Base-by-base conservation (phyloP, 1,284 basidiomycete genomes). In the Baeospora myosura region DNA sequence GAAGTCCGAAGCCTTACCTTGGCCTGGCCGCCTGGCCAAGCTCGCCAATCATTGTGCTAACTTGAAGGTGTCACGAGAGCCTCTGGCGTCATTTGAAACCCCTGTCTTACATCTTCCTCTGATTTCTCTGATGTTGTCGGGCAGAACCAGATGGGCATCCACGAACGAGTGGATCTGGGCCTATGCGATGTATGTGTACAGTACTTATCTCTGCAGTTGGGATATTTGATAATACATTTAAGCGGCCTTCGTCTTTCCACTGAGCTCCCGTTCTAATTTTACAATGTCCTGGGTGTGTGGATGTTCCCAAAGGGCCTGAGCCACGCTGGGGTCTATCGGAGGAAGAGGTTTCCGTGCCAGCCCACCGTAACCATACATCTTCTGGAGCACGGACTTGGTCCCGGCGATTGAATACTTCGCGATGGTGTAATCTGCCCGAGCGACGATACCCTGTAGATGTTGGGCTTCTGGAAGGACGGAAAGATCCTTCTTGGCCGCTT, bases 361-460 rank as follows among this genome's bases (percentile, higher is more conserved):
- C 0, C 89, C 87, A 12, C 84, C 84, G 55, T 88, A 88, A 4
- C 88, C 88, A 51, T 81, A 74, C 38, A 87, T 61, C 57, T 76
- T 81, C 60, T 85, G 66, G 22, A 92, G 62, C 40, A 88, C 71
- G 58, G 69, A 82, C 64, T 95, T 95, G 10, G 86, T 91, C 5
- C 89, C 90, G 1, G 84, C 66, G 51, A 94, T 86, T 3, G 83
- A 85, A 2, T 77, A 64, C 58, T 86, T 85, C 21, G 84, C 76
- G 53, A 91, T 82, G 10, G 87, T 85, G 49, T 71, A 81, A 57
- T 95, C 91, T 3, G 81, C 88, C 24, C 76, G 78, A 17, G 86
- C 84, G 38, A 88, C 70, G 46, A 91, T 76, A 21, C 81, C 85
- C 60, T 94, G 90, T 33, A 94, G 58, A 20, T 67, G 69, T 53